Conservation (phyloP, 768 basidiomycete species). For the Lactifluus hygrophoroides region DNA sequence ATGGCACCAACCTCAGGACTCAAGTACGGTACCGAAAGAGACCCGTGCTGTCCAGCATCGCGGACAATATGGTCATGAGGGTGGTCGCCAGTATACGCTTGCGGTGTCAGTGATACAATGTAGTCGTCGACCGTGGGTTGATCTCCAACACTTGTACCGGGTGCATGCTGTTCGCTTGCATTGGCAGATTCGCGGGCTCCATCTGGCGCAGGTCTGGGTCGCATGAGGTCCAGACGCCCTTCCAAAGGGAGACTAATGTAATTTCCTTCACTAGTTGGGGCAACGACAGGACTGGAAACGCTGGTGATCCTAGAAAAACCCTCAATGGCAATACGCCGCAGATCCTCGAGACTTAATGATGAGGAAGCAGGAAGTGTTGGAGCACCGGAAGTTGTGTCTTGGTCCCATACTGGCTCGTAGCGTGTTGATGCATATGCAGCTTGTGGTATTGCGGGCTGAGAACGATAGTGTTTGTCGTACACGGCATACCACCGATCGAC, state of each 20-base stretch:
- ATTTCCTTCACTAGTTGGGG: conserved; percentile 45
- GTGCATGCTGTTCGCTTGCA: not conserved
- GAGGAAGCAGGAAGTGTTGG: not conserved
- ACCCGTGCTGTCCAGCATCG: not conserved
- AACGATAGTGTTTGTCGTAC: conserved; percentile 82
- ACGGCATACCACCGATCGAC: conserved; percentile 87
- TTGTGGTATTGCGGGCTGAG: conserved; percentile 36
- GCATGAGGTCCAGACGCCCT: conserved; percentile 83
- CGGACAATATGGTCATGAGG: not conserved
- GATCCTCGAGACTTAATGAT: conserved; percentile 26
- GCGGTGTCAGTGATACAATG: not conserved
- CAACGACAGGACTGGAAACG: not conserved
- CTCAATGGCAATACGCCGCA: conserved; percentile 53
- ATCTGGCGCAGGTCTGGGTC: conserved; percentile 32
- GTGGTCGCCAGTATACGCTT: not conserved
- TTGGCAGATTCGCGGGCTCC: conserved; percentile 6
- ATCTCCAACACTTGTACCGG: not conserved
- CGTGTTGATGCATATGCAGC: conserved; percentile 52
- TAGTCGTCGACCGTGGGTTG: not conserved
- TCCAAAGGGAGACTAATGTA: conserved; percentile 80
- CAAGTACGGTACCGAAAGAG: not conserved
- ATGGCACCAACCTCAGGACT: not conserved
- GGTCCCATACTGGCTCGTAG: conserved; percentile 74
- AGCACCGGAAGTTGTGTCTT: conserved; percentile 33
- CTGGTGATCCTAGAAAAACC: conserved; percentile 34